These are phyloP conservation scores for Solanum tarijense DNA, from an alignment of 257 asterid species.

Conservation along the genomic window DNA sequence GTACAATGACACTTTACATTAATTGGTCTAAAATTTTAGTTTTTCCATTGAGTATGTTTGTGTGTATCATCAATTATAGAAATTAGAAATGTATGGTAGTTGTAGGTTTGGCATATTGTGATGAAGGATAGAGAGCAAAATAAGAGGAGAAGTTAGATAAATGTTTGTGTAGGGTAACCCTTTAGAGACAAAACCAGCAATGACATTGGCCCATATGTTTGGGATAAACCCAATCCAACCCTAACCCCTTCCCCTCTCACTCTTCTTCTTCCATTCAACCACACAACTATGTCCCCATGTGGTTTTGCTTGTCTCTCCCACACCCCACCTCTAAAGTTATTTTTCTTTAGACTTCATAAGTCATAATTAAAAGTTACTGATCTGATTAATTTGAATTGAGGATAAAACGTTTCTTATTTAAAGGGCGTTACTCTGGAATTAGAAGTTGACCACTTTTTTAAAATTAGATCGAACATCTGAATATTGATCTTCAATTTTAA, in stretches of 20 bases:
- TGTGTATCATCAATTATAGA: not conserved
- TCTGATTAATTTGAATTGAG: not conserved
- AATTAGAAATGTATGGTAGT: not conserved
- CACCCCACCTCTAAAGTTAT: not conserved
- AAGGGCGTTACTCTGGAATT: not conserved
- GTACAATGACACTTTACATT: not conserved
- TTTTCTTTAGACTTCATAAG: not conserved
- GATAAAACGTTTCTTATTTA: not conserved
- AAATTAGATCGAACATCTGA: not conserved
- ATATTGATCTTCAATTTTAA: not conserved
- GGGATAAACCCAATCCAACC: not conserved
- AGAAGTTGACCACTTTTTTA: not conserved
- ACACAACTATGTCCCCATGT: constrained; percentile 1
- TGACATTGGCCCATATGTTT: constrained; percentile 5
- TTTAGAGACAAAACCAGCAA: constrained; percentile 20
- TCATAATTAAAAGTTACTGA: not conserved
- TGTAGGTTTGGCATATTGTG: not conserved
- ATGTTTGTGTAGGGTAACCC: constrained; percentile 29
- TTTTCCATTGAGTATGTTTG: not conserved
- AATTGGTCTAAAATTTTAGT: not conserved
- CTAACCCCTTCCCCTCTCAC: not conserved
- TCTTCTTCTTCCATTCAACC: not conserved
- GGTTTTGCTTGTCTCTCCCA: constrained; percentile 1
- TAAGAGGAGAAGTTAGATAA: constrained; percentile 7
- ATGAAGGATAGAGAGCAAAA: not conserved